Evolutionary conservation across 139 green algal genomes (phyloP).

Genomic region (Chlorella sp.): DNA sequence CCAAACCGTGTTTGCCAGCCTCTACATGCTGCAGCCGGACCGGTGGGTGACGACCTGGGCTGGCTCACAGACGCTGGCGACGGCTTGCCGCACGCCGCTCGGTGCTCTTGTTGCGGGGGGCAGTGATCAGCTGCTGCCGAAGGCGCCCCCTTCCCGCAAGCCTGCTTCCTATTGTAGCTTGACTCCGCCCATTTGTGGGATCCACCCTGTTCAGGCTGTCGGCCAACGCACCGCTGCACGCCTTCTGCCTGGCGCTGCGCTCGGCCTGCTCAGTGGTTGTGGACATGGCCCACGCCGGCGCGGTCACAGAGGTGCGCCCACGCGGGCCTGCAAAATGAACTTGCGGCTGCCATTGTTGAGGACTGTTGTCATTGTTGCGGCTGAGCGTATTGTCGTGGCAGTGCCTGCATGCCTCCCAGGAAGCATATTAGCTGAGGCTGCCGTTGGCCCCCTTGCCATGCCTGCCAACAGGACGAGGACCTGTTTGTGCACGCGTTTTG

Average conservation of each 20-base stretch:
- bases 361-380: too few relatives aligned
- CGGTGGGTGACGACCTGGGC: too few relatives aligned
- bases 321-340: background rate
- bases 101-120: too few relatives aligned
- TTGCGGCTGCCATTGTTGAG: background rate
- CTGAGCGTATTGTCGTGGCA: too few relatives aligned
- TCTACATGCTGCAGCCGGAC: constrained; percentile 83
- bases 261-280: constrained; percentile 60
- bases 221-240: constrained; percentile 55
- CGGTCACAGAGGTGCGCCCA: constrained; percentile 74
- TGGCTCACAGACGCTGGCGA: too few relatives aligned
- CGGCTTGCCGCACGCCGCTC: background rate
- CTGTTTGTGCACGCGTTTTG: background rate
- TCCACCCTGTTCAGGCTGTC: constrained; percentile 36
- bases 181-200: background rate
- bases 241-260: constrained; percentile 69
- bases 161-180: background rate
- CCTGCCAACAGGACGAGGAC: too few relatives aligned
- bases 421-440: too few relatives aligned
- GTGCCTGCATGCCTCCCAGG: too few relatives aligned
- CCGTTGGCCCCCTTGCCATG: too few relatives aligned
- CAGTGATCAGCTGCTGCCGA: too few relatives aligned
- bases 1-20: constrained; percentile 83
- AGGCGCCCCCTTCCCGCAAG: too few relatives aligned
- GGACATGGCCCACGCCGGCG: constrained; percentile 52